phyloP scores from a whole-genome alignment of 768 basidiomycete genomes.

The Amanita brunnescens region DNA sequence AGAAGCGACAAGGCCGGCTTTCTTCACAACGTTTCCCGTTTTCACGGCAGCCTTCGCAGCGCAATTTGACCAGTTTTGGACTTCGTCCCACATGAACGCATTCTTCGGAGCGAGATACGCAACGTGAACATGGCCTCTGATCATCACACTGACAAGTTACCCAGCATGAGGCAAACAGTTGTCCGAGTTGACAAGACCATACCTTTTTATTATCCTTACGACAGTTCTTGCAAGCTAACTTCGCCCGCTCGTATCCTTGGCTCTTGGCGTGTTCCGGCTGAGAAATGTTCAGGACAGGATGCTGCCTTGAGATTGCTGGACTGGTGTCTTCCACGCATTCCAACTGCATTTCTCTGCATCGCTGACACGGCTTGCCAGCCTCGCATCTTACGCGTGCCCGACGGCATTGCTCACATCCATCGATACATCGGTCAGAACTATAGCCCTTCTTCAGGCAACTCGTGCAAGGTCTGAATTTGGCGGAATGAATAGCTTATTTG shows the following conservation, averaged over 20 bases:
- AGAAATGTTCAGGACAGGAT: conserved; percentile 16
- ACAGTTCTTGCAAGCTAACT: conserved; percentile 51
- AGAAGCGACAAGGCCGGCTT: conserved; percentile 44
- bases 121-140: conserved; percentile 53
- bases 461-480: conserved; percentile 42
- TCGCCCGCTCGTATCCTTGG: conserved; percentile 38
- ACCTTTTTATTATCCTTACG: conserved; percentile 63
- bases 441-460: conserved; percentile 50
- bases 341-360: conserved; percentile 42
- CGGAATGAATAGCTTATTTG: neutral
- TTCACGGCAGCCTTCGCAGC: conserved; percentile 49
- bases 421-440: conserved; percentile 42
- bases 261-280: conserved; percentile 17
- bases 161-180: conserved; percentile 5
- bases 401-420: conserved; percentile 55
- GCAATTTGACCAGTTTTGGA: conserved; percentile 49
- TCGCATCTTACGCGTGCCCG: conserved; percentile 49
- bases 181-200: conserved; percentile 4
- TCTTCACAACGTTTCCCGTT: conserved; percentile 56
- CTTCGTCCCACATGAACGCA: conserved; percentile 49
- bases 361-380: conserved; percentile 38
- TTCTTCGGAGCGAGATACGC: conserved; percentile 42
- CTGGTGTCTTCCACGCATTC: conserved; percentile 40
- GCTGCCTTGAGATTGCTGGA: conserved; percentile 15
- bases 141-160: conserved; percentile 42